These are phyloP conservation scores for Termitomyces sp. DNA, from an alignment of 768 basidiomycete genomes.

Conservation along the genomic window DNA sequence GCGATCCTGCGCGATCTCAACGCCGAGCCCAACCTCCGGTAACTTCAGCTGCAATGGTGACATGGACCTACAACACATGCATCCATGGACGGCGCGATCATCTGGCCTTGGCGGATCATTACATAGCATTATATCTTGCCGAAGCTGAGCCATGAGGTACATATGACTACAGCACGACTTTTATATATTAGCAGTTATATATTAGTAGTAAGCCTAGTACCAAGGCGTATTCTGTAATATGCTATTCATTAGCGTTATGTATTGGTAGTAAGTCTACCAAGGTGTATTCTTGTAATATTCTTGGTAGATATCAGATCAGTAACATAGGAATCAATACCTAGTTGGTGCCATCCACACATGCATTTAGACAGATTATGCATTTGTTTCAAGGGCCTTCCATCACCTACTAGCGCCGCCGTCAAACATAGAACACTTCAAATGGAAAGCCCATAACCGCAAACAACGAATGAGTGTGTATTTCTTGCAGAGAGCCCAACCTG, in stretches of 20 bases:
- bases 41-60: conserved; percentile 6
- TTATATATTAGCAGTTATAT: no score
- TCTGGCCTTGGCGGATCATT: conserved; percentile 16
- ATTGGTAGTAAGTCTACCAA: no score
- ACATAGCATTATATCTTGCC: neutral
- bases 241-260: no score
- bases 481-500: neutral
- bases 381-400: neutral
- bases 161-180: no score
- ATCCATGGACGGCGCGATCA: conserved; percentile 9
- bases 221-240: no score
- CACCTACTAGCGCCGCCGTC: neutral
- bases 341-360: no score
- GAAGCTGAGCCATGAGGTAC: neutral
- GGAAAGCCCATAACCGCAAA: neutral
- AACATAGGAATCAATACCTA: no score
- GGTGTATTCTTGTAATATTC: no score
- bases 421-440: neutral
- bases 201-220: no score
- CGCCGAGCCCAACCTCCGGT: conserved; percentile 9
- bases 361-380: neutral
- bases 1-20: conserved; percentile 8
- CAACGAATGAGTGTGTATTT: neutral
- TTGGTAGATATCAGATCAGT: no score
- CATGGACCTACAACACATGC: neutral